phyloP scores from a whole-genome alignment of 345 rosid species.

The Garcia nutans region DNA sequence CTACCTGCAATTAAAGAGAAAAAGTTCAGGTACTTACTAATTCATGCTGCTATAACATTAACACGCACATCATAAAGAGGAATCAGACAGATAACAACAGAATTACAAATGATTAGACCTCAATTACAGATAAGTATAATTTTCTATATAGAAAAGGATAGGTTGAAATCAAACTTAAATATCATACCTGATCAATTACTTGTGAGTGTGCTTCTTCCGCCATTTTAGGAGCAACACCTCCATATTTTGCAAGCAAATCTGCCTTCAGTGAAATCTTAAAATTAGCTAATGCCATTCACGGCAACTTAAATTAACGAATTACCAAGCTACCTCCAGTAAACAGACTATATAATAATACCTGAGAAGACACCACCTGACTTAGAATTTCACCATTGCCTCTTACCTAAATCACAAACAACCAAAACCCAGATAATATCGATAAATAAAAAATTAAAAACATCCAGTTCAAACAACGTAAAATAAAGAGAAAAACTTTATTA shows the following conservation, averaged over 20 bases:
- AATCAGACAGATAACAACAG: neutral
- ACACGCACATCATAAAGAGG: no score
- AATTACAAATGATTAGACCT: neutral
- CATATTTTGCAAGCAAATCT: slow-evolving; percentile 77
- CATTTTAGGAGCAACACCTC: slow-evolving; percentile 94
- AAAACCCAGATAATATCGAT: slow-evolving; percentile 5
- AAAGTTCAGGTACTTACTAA: neutral
- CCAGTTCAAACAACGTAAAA: neutral
- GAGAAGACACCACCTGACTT: slow-evolving; percentile 92
- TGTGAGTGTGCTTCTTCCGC: slow-evolving; percentile 89
- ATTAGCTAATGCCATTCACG: slow-evolving; percentile 9
- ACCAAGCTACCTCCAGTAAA: neutral
- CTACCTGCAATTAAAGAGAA: slow-evolving; percentile 54
- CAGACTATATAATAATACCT: slow-evolving; percentile 42
- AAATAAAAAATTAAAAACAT: neutral
- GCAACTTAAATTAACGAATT: neutral
- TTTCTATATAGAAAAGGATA: neutral
- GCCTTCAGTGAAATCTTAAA: slow-evolving; percentile 49
- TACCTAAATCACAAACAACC: slow-evolving; percentile 45
- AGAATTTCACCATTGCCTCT: slow-evolving; percentile 81
- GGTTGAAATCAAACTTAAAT: neutral
- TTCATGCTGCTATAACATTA: neutral
- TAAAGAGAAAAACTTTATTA: neutral
- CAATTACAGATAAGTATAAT: slow-evolving; percentile 1
- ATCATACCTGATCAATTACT: slow-evolving; percentile 72